Evolutionary conservation across 2,329 filamentous ascomycete genomes (phyloP), one percentile per base, ranked within the genome.

Genomic region (Alternaria triticimaculans): DNA sequence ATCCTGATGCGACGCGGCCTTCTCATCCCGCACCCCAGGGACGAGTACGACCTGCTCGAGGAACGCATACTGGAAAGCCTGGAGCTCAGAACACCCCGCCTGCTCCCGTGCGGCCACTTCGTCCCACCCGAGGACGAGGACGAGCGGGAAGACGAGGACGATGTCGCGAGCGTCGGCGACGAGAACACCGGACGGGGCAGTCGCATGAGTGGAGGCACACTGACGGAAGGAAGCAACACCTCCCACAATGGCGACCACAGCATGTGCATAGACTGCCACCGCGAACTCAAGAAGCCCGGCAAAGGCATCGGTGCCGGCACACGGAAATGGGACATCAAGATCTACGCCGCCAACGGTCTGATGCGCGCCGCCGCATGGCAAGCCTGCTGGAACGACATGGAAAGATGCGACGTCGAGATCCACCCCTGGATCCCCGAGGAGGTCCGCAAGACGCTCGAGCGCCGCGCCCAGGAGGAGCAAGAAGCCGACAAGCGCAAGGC

Each of bases 381-480:
- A 5, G 94, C 94, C 3, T 95, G 93, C 62, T 99, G 95, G 95
- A 92, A 89, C 71, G 95, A 98, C 80, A 99, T 99, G 96, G 96
- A 99, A 81, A 88, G 95, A n/a, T 93, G 98, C 0, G 96, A 99
- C 75, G 92, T 97, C 2, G 95, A 98, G 80, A 88, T 99, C 56
- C 88, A 92, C 72, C 92, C 96, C 4, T 87, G 90, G 74, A 86
- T 94, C 11, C 87, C 89, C 18, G 78, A 87, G 0, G 80, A 84
- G 2, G 76, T 90, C 12, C 85, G 89, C 58, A 85, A 86, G 18
- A 87, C 89, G 68, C 81, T 94, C 20, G 87, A 89, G n/a, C 74
- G 71, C 62, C 82, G 81, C n/a, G 64, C 78, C 10, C 79, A 84
- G 33, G 83, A 85, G 53, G 80, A 83, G 59, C 70, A 73, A 25